Evolutionary conservation across 2,329 filamentous ascomycete species (phyloP), one percentile per base, ranked within the genome.

Genomic region (Xylaria sp.): DNA sequence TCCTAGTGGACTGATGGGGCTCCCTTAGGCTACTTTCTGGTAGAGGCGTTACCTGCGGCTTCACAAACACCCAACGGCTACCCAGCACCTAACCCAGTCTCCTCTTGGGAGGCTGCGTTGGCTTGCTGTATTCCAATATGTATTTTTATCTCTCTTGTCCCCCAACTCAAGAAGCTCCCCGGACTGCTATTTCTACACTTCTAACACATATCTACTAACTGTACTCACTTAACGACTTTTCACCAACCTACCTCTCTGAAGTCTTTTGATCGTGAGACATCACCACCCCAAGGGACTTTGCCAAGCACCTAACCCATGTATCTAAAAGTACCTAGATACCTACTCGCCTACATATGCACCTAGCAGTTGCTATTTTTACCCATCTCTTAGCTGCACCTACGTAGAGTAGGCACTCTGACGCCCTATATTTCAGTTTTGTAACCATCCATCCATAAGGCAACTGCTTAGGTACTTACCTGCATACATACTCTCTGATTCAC

Each of bases 61-160:
- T 57, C 60, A 20, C 20, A 60, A 55, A 9, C 57, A 60, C 61
- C 55, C 23, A 58, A 61, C 50, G 5, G 2, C 28, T 57, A 28
- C 28, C 28, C 64, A 23, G 31, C 51, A 6, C 41, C 10, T 34
- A 37, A 44, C 51, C 58, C 59, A 20, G 57, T 58, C 41, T 48
- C 23, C 23, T 25, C 28, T 54, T 59, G 23, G 23, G 20, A 59
- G 65, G 65, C 54, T 67, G 52, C 34, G 34, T 37, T 57, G 59
- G 65, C 46, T 51, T 55, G 46, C 46, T 28, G 23, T 52, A 13
- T 34, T 54, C 46, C 18, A 10, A 54, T 56, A 50, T 59, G 59
- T 68, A 67, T 68, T 68, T 65, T 60, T 10, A 37, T 37, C 50
- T 58, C 52, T 54, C 15, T n/a, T 34, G 12, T 20, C 51, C 52